Conservation (phyloP, 495 filamentous ascomycete genomes). For the Parachaetomium inaequale region DNA sequence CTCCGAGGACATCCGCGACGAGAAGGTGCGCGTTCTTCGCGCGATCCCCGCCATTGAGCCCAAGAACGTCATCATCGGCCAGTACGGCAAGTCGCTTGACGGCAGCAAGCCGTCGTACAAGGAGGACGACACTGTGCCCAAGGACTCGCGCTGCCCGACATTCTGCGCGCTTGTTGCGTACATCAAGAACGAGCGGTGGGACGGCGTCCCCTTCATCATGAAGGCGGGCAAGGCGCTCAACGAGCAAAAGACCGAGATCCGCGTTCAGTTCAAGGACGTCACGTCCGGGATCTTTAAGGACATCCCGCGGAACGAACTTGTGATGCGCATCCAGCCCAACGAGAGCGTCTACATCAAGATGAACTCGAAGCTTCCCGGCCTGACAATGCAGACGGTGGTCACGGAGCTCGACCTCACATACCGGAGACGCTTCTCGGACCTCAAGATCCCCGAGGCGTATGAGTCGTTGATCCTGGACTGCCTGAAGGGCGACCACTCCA, state of each 20-base stretch:
- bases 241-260: slow-evolving; percentile 99
- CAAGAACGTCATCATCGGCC: slow-evolving; percentile 99
- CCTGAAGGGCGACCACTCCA: slow-evolving; percentile 98
- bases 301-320: slow-evolving; percentile 97
- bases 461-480: slow-evolving; percentile 96
- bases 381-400: slow-evolving; percentile 99
- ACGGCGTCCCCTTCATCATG: slow-evolving; percentile 98
- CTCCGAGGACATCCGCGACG: slow-evolving; percentile 95
- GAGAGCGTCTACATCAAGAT: slow-evolving; percentile 99
- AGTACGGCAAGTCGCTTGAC: slow-evolving; percentile 95
- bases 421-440: slow-evolving; percentile 94
- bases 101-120: slow-evolving; percentile 97
- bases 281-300: slow-evolving; percentile 99
- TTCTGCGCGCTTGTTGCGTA: slow-evolving; percentile 96
- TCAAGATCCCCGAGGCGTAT: slow-evolving; percentile 99
- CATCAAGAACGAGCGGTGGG: slow-evolving; percentile 99
- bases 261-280: slow-evolving; percentile 99
- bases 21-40: slow-evolving; percentile 95
- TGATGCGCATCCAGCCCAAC: slow-evolving; percentile 99
- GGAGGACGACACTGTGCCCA: slow-evolving; percentile 97
- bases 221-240: slow-evolving; percentile 99
- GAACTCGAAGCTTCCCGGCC: slow-evolving; percentile 98
- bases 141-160: slow-evolving; percentile 94
- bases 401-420: slow-evolving; percentile 99
- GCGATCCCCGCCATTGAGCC: slow-evolving; percentile 94